Conservation (phyloP, 2,329 filamentous ascomycete species). For the Alternaria gansuensis region DNA sequence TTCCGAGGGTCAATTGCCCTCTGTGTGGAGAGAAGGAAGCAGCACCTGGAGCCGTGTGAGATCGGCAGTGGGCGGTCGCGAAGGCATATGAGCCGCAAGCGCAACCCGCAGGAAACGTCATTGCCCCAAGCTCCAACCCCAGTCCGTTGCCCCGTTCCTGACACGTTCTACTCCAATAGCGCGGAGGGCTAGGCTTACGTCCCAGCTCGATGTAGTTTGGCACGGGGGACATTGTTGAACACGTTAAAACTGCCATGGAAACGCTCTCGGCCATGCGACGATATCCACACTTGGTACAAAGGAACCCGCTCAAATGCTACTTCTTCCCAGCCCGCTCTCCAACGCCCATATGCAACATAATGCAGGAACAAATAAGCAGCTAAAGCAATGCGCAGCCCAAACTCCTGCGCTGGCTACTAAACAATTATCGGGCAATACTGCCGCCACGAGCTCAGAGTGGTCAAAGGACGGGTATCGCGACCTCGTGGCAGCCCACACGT, state of each 20-base stretch:
- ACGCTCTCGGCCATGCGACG: conserved; percentile 19
- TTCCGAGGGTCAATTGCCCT: conserved; percentile 32
- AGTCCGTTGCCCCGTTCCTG: conserved; percentile 21
- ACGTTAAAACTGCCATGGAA: conserved; percentile 22
- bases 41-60: conserved; percentile 28
- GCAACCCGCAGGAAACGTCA: conserved; percentile 33
- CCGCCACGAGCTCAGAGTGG: conserved; percentile 44
- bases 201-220: conserved; percentile 20
- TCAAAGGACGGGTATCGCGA: conserved; percentile 49
- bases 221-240: conserved; percentile 19
- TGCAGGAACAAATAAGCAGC: conserved; percentile 33
- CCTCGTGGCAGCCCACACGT: conserved; percentile 41
- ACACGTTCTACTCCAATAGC: conserved; percentile 22
- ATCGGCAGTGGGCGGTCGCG: conserved; percentile 37
- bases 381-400: conserved; percentile 36
- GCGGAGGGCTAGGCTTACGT: conserved; percentile 18
- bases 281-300: conserved; percentile 37
- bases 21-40: conserved; percentile 27
- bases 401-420: conserved; percentile 49
- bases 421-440: conserved; percentile 36
- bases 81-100: conserved; percentile 33
- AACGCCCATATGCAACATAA: conserved; percentile 37
- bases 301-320: conserved; percentile 31
- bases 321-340: conserved; percentile 18
- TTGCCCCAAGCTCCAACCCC: conserved; percentile 32